Evolutionary conservation across 345 rosid species (phyloP), one percentile per base, ranked within the genome.

Genomic region (Bretschneidera sinensis): DNA sequence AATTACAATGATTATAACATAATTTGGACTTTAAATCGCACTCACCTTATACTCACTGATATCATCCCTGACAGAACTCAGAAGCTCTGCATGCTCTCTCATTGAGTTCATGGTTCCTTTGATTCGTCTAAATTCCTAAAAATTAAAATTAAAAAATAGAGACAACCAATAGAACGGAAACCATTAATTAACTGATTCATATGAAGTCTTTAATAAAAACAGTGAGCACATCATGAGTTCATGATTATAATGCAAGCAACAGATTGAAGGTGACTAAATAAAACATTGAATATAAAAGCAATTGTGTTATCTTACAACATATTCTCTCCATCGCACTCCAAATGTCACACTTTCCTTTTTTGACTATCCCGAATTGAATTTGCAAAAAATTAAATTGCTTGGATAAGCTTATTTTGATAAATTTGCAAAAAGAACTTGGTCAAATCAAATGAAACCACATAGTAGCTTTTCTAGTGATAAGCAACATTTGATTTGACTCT

Each of bases 21-120:
- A 48, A 18, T 60, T 25, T 16, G 39, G 62, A 62, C 35, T 15
- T 60, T 16, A 16, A 66, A 49, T 20, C 19, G 68, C 20, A 33
- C 59, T 72, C 64, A 86, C 99, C 97, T 91, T 88, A 53, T 82
- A 88, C 72, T 95, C 97, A 57, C 91, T 91, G 60, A 95, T 95
- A 71, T 91, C 99, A 64, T 86, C 99, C 77, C 97, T 79, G 49
- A 95, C 99, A 62, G 97, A 95, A 75, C 86, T 86, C 58, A 95
- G 78, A 64, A 95, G 96, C 81, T 95, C 99, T 4, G 96, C 91
- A 49, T 88, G 99, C 59, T 95, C 99, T 66, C 73, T 86, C 91
- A 91, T 74, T 45, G 96, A 91, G 78, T 64, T 91, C 51, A 91
- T 79, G 68, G 91, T 95, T 64, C 96, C 96, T 70, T 95, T 88